Evolutionary conservation across 495 filamentous ascomycete genomes (phyloP).

Genomic region (Trichocladium uniseriatum): DNA sequence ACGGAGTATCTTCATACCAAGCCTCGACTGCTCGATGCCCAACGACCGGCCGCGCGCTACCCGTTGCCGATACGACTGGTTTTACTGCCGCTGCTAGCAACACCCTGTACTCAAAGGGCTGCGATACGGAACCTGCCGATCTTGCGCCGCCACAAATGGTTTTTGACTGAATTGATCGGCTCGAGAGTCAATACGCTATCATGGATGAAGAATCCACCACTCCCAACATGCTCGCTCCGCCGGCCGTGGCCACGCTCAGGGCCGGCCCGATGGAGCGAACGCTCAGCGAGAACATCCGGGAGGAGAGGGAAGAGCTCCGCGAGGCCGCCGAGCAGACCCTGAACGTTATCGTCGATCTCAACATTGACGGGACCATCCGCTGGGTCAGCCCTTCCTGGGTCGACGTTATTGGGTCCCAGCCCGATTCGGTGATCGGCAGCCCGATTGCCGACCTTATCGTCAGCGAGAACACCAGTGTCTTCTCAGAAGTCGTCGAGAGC

Average conservation of each 20-base stretch:
- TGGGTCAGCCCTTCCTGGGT: constrained; percentile 98
- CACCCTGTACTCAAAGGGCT: constrained; percentile 1
- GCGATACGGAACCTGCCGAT: constrained; percentile 2
- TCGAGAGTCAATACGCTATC: constrained; percentile 17
- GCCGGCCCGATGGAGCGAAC: constrained; percentile 45
- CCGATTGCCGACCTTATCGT: constrained; percentile 73
- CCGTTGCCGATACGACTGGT: neutral
- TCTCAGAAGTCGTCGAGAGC: constrained; percentile 70
- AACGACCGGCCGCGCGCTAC: neutral
- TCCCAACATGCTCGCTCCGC: constrained; percentile 34
- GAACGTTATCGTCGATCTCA: constrained; percentile 90
- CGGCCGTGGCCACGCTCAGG: constrained; percentile 41
- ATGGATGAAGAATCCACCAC: constrained; percentile 35
- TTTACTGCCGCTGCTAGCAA: neutral
- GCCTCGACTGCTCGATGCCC: neutral
- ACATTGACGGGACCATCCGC: constrained; percentile 74
- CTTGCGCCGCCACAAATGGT: constrained; percentile 15
- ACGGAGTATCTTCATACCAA: too few relatives aligned
- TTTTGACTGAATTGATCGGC: neutral
- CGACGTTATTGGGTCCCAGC: constrained; percentile 75
- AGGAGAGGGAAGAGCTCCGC: constrained; percentile 83
- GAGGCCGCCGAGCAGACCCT: constrained; percentile 92
- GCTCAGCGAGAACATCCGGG: constrained; percentile 46
- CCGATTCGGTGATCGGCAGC: constrained; percentile 63
- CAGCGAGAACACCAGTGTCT: constrained; percentile 62